Conservation (phyloP, 306 rosid genomes). For the Astragalus glycyphyllos region DNA sequence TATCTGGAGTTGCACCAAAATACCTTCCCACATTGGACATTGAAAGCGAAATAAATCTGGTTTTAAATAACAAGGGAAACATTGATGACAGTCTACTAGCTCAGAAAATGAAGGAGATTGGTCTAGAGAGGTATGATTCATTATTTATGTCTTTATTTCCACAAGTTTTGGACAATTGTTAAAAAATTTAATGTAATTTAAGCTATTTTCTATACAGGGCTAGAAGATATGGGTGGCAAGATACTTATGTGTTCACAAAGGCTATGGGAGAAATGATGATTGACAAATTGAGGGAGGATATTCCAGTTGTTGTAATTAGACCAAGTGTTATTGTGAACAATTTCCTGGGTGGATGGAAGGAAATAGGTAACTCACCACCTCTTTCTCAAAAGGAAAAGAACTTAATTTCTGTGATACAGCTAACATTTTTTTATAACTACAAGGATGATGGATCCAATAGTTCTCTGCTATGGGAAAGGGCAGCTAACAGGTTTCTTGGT, state of each 20-base stretch:
- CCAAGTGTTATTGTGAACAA: slow-evolving; percentile 94
- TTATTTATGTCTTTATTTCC: neutral
- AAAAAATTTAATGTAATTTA: slow-evolving; percentile 31
- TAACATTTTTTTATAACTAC: slow-evolving; percentile 17
- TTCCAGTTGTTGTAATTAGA: slow-evolving; percentile 82
- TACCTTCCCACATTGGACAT: slow-evolving; percentile 61
- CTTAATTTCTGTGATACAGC: slow-evolving; percentile 38
- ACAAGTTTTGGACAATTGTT: neutral
- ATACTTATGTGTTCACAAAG: slow-evolving; percentile 94
- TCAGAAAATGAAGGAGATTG: slow-evolving; percentile 87
- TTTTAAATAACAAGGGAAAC: slow-evolving; percentile 53
- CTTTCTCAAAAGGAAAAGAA: neutral
- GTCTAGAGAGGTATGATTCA: slow-evolving; percentile 64
- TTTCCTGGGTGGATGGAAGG: slow-evolving; percentile 99
- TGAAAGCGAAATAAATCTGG: slow-evolving; percentile 72
- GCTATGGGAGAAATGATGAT: slow-evolving; percentile 99
- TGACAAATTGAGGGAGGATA: slow-evolving; percentile 75
- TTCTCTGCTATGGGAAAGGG: slow-evolving; percentile 92
- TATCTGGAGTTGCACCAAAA: slow-evolving; percentile 53
- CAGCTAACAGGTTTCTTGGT: slow-evolving; percentile 87
- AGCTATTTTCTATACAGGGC: slow-evolving; percentile 61
- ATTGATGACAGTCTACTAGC: slow-evolving; percentile 55
- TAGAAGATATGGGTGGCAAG: slow-evolving; percentile 87
- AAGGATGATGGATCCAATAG: slow-evolving; percentile 98
- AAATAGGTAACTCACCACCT: slow-evolving; percentile 61